Base-by-base conservation (phyloP, 2,329 filamentous ascomycete genomes). In the Aulographum hederae region DNA sequence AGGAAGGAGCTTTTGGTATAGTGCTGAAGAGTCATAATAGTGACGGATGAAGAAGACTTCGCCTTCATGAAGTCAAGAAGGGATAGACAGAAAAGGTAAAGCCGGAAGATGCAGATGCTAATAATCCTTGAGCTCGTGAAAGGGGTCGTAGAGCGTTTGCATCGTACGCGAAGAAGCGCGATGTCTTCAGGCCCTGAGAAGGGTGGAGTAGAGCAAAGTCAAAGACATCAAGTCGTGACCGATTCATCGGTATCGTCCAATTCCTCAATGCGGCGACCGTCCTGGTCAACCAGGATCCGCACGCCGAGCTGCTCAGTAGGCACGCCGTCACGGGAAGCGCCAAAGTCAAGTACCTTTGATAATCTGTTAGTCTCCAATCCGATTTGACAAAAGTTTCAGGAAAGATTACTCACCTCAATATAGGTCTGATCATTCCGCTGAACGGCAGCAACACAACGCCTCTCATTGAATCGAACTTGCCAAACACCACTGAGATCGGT, bases 391-490 rank as follows among this genome's bases (percentile, higher is more conserved):
- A 26, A 27, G 20, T 38, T 2, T 14, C 19, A 30, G 2, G 26
- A 28, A 30, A 35, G 11, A 13, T 18, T 31, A 56, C 73, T 60
- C 53, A 93, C 89, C 71, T 98, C 89, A 36, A 98, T 84, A 52
- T 92, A 98, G 14, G 89, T 98, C 44, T 93, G 58, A 45, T 73
- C 76, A 41, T 93, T 82, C 34, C 89, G 71, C 61, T 98, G 89
- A 34, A 98, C 89, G 28, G 89, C 89, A 37, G 89, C 89, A 35
- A 98, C 89, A 51, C 89, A 98, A 51, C 86, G 70, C 42, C 89
- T 69, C 48, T 91, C 82, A 46, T 98, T 85, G 57, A 98, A 98
- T 46, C 89, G 89, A 46, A 98, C 89, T 58, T 98, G 89, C 89
- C 89, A 98, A 5, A 98, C 89, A n/a, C 86, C 85, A 42, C 77